phyloP scores from a whole-genome alignment of 1,284 basidiomycete genomes.

The Tylopilus sp. region DNA sequence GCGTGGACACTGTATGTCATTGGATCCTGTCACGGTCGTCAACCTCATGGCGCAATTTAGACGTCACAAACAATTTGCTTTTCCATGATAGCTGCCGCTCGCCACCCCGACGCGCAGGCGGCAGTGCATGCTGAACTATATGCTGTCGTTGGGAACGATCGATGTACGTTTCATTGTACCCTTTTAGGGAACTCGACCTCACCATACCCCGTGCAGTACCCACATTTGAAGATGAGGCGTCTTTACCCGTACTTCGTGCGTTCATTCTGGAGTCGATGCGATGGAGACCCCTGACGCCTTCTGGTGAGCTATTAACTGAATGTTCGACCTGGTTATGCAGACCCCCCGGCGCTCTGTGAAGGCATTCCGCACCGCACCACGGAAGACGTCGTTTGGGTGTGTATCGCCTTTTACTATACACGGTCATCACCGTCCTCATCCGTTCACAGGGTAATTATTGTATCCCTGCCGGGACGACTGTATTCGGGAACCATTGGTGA shows the following conservation, averaged over 20 bases:
- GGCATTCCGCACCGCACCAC: constrained; percentile 5
- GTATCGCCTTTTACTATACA: too few relatives aligned
- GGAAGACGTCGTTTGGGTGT: constrained; percentile 7
- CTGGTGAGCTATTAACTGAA: too few relatives aligned
- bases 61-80: too few relatives aligned
- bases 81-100: constrained; percentile 5
- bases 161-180: not conserved
- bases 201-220: constrained; percentile 1
- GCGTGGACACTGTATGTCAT: constrained; percentile 6
- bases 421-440: too few relatives aligned
- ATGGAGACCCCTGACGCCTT: constrained; percentile 5
- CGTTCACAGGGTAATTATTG: too few relatives aligned
- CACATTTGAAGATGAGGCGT: constrained; percentile 1
- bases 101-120: constrained; percentile 3
- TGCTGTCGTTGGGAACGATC: constrained; percentile 3
- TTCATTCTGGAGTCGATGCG: constrained; percentile 5
- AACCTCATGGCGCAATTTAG: too few relatives aligned
- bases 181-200: too few relatives aligned
- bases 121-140: constrained; percentile 3
- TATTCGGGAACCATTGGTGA: constrained; percentile 10
- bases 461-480: constrained; percentile 8
- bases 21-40: too few relatives aligned
- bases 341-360: too few relatives aligned
- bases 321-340: too few relatives aligned
- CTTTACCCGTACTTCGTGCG: constrained; percentile 1